These are phyloP conservation scores for Fusarium temperatum DNA, from an alignment of 2,329 filamentous ascomycete species.

Conservation along the genomic window DNA sequence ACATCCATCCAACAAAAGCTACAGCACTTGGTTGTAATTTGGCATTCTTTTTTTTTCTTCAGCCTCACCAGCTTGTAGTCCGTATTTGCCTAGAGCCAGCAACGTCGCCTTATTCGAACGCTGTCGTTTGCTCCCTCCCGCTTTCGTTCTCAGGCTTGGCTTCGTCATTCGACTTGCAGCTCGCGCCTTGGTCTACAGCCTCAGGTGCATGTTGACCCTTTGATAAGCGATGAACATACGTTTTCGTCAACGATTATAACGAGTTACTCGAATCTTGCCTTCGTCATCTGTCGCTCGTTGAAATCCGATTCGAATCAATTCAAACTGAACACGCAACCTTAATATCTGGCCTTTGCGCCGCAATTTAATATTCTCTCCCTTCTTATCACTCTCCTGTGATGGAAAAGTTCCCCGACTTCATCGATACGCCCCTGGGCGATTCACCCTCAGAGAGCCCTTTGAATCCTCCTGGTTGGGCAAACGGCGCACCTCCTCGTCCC, in stretches of 20 bases:
- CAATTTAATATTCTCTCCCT: neutral
- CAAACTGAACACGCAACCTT: neutral
- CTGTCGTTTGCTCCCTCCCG: neutral
- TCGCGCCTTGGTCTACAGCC: slow-evolving; percentile 21
- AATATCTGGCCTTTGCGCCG: slow-evolving; percentile 12
- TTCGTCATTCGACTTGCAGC: slow-evolving; percentile 18
- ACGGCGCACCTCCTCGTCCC: slow-evolving; percentile 42
- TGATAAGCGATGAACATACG: slow-evolving; percentile 34
- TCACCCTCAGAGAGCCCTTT: slow-evolving; percentile 42
- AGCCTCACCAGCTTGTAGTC: neutral
- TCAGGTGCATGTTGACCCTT: slow-evolving; percentile 8
- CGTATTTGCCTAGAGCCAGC: neutral
- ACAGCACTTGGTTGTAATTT: slow-evolving; percentile 16
- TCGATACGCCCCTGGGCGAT: slow-evolving; percentile 52
- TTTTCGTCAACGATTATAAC: slow-evolving; percentile 6
- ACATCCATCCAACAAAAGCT: slow-evolving; percentile 9
- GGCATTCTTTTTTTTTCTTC: slow-evolving; percentile 16
- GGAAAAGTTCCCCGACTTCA: slow-evolving; percentile 67
- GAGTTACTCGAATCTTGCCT: neutral
- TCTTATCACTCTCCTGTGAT: slow-evolving; percentile 43
- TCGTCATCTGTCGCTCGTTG: slow-evolving; percentile 31
- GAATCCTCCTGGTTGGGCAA: slow-evolving; percentile 41
- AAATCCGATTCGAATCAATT: neutral
- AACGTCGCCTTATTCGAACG: neutral
- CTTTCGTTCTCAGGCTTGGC: neutral